phyloP scores from a whole-genome alignment of 2,329 filamentous ascomycete genomes.

The Trichophyton benhamiae region DNA sequence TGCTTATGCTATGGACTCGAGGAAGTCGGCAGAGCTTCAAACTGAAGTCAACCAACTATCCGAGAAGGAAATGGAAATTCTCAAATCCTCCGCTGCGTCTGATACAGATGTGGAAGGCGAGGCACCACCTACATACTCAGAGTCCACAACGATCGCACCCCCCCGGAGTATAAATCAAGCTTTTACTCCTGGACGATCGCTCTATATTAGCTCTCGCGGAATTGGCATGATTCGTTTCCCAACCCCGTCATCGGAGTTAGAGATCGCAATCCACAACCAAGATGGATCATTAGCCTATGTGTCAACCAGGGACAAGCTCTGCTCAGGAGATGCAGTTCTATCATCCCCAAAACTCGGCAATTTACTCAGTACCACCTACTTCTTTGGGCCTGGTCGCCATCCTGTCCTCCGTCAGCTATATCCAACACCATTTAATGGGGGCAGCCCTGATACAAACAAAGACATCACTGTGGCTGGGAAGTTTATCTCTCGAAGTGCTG shows the following conservation, averaged over 20 bases:
- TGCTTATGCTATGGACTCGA: background rate
- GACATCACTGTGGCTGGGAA: slow-evolving; percentile 22
- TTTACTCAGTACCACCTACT: slow-evolving; percentile 45
- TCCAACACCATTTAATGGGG: background rate
- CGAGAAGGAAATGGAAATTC: slow-evolving; percentile 9
- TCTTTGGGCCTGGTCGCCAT: slow-evolving; percentile 43
- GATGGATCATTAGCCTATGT: slow-evolving; percentile 38
- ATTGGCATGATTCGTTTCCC: slow-evolving; percentile 21
- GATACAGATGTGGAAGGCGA: slow-evolving; percentile 5
- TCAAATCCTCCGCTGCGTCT: slow-evolving; percentile 10
- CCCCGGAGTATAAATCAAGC: background rate
- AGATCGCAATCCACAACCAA: slow-evolving; percentile 24
- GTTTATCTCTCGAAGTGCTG: slow-evolving; percentile 37
- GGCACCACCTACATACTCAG: slow-evolving; percentile 1
- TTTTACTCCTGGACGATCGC: slow-evolving; percentile 10
- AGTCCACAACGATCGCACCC: background rate
- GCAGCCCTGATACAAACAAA: background rate
- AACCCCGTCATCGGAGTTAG: slow-evolving; percentile 28
- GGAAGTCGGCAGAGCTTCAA: background rate
- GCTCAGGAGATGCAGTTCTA: slow-evolving; percentile 40
- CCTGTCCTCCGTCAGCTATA: slow-evolving; percentile 33
- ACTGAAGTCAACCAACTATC: background rate
- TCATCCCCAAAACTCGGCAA: slow-evolving; percentile 26
- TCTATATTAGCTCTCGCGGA: slow-evolving; percentile 20
- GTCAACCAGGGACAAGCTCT: slow-evolving; percentile 38